Conservation (phyloP, 306 rosid genomes). For the Cucurbita argyrosperma region DNA sequence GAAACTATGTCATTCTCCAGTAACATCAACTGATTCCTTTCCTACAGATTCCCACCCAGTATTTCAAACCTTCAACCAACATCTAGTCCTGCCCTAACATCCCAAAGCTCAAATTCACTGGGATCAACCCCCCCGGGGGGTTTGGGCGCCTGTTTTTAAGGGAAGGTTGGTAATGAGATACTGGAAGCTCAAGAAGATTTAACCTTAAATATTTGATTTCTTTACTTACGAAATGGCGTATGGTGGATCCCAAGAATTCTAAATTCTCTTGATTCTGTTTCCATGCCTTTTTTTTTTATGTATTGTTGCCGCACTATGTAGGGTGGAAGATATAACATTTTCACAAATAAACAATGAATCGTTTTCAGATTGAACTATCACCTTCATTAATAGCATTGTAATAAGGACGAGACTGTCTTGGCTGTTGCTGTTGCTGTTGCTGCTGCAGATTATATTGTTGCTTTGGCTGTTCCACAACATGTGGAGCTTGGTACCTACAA, state of each 20-base stretch:
- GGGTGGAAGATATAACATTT: neutral
- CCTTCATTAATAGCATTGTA: constrained; percentile 79
- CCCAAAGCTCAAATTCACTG: neutral
- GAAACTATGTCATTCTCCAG: neutral
- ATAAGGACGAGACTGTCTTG: constrained; percentile 47
- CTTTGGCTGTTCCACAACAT: constrained; percentile 41
- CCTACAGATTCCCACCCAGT: neutral
- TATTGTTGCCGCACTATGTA: neutral
- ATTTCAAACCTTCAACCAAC: neutral
- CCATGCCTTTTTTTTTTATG: neutral
- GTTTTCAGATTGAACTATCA: constrained; percentile 2
- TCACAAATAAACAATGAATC: neutral
- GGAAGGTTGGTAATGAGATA: neutral
- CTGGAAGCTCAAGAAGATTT: neutral
- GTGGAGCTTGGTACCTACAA: constrained; percentile 75
- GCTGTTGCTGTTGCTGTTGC: constrained; percentile 45
- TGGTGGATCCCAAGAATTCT: neutral
- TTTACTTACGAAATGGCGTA: neutral
- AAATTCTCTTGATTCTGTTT: neutral
- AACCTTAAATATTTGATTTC: neutral
- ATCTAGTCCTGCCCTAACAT: neutral
- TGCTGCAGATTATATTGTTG: constrained; percentile 54
- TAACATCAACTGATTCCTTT: neutral
- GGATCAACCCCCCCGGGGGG: neutral
- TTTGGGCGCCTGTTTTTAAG: neutral